Conservation (phyloP, 2,329 filamentous ascomycete genomes). For the Didymella pinodella region DNA sequence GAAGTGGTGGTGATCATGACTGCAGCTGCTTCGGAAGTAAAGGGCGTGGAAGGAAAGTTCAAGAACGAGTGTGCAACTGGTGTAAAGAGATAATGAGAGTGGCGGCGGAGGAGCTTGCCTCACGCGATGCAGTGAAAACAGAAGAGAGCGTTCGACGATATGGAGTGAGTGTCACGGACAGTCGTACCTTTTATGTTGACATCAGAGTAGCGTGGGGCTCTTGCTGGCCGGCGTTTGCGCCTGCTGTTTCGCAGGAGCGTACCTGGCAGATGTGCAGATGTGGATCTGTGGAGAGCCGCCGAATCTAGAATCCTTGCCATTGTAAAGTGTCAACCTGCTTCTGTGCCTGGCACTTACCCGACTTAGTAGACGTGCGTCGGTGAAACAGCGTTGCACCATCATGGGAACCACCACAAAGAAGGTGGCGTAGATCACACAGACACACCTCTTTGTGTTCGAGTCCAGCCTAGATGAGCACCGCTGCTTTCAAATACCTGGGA, state of each 20-base stretch:
- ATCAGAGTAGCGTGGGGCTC: slow-evolving; percentile 1
- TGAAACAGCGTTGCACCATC: slow-evolving; percentile 32
- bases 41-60: neutral
- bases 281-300: neutral
- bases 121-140: slow-evolving; percentile 12
- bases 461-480: neutral
- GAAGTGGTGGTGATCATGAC: slow-evolving; percentile 32
- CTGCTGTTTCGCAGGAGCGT: slow-evolving; percentile 8
- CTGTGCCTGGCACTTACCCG: slow-evolving; percentile 25
- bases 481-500: neutral
- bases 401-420: slow-evolving; percentile 10
- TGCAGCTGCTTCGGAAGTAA: neutral
- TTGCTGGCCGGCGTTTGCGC: slow-evolving; percentile 11
- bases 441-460: slow-evolving; percentile 8
- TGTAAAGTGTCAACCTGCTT: slow-evolving; percentile 17
- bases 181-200: slow-evolving; percentile 16
- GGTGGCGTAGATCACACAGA: slow-evolving; percentile 14
- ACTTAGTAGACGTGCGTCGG: slow-evolving; percentile 26
- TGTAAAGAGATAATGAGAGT: slow-evolving; percentile 14
- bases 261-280: slow-evolving; percentile 15
- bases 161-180: slow-evolving; percentile 8
- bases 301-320: neutral
- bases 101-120: slow-evolving; percentile 17
- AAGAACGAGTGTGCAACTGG: slow-evolving; percentile 1
- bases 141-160: slow-evolving; percentile 4